These are phyloP conservation scores for Takakia lepidozioides DNA, from an alignment of 225 moss, liverwort and hornwort genomes.

Conservation along the genomic window DNA sequence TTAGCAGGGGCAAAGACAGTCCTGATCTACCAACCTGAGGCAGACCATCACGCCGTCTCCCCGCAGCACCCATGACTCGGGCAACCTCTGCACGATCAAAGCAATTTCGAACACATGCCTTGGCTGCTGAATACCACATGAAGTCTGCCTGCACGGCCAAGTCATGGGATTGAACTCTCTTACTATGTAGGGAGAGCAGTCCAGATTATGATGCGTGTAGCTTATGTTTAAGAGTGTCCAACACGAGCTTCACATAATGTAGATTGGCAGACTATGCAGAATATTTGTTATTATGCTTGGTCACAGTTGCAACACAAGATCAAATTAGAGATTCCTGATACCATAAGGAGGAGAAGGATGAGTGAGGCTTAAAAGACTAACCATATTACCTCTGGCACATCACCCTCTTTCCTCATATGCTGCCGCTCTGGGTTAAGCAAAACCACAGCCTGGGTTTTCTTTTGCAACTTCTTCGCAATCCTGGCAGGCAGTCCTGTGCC, in stretches of 20 bases:
- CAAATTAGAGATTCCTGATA: no score
- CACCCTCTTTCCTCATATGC: constrained; percentile 74
- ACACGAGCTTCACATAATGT: no score
- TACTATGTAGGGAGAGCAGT: no score
- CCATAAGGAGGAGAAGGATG: no score
- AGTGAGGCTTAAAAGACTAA: no score
- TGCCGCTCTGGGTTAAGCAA: constrained; percentile 89
- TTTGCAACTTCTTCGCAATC: constrained; percentile 76
- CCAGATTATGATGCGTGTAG: no score
- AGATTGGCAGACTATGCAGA: no score
- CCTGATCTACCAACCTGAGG: constrained; percentile 58
- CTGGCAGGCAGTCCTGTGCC: constrained; percentile 86
- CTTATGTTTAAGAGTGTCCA: no score
- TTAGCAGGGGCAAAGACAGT: no score
- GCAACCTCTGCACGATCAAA: constrained; percentile 92
- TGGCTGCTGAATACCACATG: constrained; percentile 88
- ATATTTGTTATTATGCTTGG: no score
- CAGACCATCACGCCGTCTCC: constrained; percentile 70
- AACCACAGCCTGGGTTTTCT: constrained; percentile 81
- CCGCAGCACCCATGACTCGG: constrained; percentile 87
- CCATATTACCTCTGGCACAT: constrained; percentile 60
- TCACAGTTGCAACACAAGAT: no score
- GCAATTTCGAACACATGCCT: constrained; percentile 82
- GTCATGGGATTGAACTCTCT: no score
- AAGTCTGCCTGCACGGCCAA: constrained; percentile 68